Percentiles rank a stretch among this genome's conserved stretches.
Conservation (phyloP, 352 stramenopile species). For the Pythium plurisporium region DNA sequence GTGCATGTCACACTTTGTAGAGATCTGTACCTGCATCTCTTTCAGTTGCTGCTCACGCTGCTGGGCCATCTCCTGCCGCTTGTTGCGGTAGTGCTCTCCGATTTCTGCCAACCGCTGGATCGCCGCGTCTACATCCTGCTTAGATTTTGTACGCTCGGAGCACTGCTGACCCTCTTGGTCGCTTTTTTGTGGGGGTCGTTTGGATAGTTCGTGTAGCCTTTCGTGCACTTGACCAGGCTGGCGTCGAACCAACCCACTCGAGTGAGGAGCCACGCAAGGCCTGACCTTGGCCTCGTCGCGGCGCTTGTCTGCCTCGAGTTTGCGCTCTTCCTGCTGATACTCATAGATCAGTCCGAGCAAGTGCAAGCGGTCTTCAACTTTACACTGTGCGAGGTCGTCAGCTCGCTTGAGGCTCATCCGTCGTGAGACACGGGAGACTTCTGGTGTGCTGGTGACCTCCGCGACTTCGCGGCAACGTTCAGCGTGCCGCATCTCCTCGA, state of each 20-base stretch:
- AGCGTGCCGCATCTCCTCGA: conserved; percentile 35
- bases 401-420: conserved; percentile 31
- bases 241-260: conserved; percentile 32
- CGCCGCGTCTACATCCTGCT: conserved; percentile 12
- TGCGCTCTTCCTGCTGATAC: conserved; percentile 56
- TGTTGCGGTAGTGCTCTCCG: conserved; percentile 39
- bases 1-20: background rate
- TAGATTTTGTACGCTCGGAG: background rate
- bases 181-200: conserved; percentile 5
- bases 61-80: conserved; percentile 29
- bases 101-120: conserved; percentile 36
- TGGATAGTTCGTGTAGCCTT: conserved; percentile 44
- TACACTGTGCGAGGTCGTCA: conserved; percentile 54
- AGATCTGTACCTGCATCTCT: conserved; percentile 31
- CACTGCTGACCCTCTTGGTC: background rate
- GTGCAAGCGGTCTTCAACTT: conserved; percentile 65
- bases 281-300: conserved; percentile 13
- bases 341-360: conserved; percentile 66
- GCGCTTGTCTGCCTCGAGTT: conserved; percentile 12
- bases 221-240: conserved; percentile 34
- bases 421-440: conserved; percentile 21
- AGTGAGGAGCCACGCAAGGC: conserved; percentile 50
- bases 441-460: conserved; percentile 28
- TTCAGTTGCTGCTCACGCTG: conserved; percentile 28
- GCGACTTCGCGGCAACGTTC: conserved; percentile 29